These are phyloP conservation scores for Puccinia horiana DNA, from an alignment of 1,284 basidiomycete genomes.

Conservation along the genomic window DNA sequence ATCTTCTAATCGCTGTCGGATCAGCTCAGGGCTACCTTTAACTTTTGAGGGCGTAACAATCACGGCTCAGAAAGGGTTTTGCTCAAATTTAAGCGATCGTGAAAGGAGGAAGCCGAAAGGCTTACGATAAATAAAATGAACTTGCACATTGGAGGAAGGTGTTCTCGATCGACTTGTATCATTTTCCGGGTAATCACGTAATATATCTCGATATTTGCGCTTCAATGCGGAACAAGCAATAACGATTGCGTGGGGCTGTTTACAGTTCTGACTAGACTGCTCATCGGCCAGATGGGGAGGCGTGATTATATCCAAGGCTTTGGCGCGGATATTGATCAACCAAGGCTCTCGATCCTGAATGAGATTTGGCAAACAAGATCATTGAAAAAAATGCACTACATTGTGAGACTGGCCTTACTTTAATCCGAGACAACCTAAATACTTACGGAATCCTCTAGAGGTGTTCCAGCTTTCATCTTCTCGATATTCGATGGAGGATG, in stretches of 20 bases:
- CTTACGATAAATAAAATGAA: constrained; percentile 43
- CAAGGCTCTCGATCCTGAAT: constrained; percentile 55
- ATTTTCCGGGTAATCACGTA: constrained; percentile 47
- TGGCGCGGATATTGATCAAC: constrained; percentile 53
- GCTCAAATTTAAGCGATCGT: not conserved
- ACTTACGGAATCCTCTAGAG: constrained; percentile 53
- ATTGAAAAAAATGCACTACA: no score
- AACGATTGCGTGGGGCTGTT: constrained; percentile 34
- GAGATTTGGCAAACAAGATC: not conserved
- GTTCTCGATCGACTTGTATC: not conserved
- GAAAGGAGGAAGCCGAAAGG: not conserved
- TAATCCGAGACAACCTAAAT: not conserved
- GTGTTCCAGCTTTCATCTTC: constrained; percentile 55
- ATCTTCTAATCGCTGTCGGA: constrained; percentile 30
- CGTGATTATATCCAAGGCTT: constrained; percentile 51
- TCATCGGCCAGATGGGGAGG: not conserved
- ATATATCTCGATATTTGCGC: constrained; percentile 53
- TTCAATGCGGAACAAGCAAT: constrained; percentile 57
- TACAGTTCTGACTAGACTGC: not conserved
- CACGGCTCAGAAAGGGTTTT: not conserved
- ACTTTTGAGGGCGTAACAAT: not conserved
- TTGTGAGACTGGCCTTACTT: no score
- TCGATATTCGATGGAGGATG: constrained; percentile 54
- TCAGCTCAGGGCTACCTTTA: not conserved
- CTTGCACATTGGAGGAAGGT: not conserved